phyloP scores from a whole-genome alignment of 2,329 filamentous ascomycete species.

The Boeremia lycopersici region DNA sequence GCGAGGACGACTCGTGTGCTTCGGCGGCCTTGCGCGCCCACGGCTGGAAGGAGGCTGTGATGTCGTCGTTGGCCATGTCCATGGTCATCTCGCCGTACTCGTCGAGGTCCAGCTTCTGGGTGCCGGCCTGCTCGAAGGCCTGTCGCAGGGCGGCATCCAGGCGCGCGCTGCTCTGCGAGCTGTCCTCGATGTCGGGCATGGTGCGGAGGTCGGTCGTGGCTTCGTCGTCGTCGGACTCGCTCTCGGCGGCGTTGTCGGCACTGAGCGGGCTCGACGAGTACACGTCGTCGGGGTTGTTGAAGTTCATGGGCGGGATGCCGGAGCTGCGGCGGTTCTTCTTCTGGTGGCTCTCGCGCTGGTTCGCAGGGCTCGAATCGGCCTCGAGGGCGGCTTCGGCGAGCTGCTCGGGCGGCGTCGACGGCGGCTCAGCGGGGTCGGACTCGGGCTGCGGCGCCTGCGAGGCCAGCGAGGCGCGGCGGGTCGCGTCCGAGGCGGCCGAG shows the following conservation, averaged over 20 bases:
- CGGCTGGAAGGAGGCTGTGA: conserved; percentile 75
- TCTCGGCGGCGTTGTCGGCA: conserved; percentile 59
- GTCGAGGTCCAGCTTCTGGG: conserved; percentile 67
- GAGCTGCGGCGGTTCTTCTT: conserved; percentile 67
- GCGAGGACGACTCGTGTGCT: conserved; percentile 51
- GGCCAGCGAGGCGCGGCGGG: conserved; percentile 71
- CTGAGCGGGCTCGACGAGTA: conserved; percentile 82
- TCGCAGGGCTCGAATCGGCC: conserved; percentile 64
- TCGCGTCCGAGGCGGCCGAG: conserved; percentile 73
- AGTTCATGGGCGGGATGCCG: conserved; percentile 67
- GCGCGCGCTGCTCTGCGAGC: conserved; percentile 71
- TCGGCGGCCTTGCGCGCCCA: conserved; percentile 67
- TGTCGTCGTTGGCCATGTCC: conserved; percentile 65
- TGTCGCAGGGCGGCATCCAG: conserved; percentile 79
- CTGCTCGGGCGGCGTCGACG: conserved; percentile 67
- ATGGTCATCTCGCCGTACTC: conserved; percentile 60
- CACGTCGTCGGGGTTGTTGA: conserved; percentile 68
- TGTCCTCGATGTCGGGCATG: conserved; percentile 63
- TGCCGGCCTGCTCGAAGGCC: conserved; percentile 77
- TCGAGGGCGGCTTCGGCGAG: conserved; percentile 65
- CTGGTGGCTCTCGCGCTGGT: conserved; percentile 69
- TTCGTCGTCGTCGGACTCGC: conserved; percentile 70
- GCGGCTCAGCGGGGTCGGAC: conserved; percentile 61
- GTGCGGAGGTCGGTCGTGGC: conserved; percentile 66
- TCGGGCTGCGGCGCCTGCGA: conserved; percentile 48